phyloP scores from a whole-genome alignment of 1,139 yeast genomes.

The Waltiozyma sp. region DNA sequence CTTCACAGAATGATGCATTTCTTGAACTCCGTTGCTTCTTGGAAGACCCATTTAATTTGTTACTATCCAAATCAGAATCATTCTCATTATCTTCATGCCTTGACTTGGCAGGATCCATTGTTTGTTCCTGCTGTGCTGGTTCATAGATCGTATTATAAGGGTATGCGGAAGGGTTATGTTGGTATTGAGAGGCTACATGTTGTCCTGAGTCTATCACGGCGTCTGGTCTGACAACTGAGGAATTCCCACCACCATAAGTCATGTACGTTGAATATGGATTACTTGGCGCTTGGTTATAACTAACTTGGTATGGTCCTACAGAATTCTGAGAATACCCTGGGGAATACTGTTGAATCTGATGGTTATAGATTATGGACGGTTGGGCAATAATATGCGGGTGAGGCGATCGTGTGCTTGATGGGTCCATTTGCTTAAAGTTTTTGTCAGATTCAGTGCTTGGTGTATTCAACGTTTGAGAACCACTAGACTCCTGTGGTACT shows the following conservation, averaged over 20 bases:
- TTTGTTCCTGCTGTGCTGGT: background rate
- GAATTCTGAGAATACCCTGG: background rate
- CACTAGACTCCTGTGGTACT: background rate
- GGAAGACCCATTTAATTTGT: background rate
- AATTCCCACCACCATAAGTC: background rate
- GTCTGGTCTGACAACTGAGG: no score
- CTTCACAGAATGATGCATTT: conserved; percentile 25
- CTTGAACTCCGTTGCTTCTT: background rate
- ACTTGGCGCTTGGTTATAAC: background rate
- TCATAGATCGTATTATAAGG: background rate
- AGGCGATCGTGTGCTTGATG: background rate
- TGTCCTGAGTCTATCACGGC: no score
- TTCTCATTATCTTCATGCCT: no score
- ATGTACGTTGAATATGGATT: no score
- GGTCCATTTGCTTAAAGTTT: background rate
- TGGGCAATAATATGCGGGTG: background rate
- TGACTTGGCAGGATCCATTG: background rate
- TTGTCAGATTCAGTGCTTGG: no score
- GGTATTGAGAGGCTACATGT: no score
- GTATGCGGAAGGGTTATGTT: no score
- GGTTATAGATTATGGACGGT: background rate
- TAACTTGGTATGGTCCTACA: background rate
- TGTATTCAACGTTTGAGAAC: no score
- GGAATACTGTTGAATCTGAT: background rate
- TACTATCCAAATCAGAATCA: no score